A percentile compares a stretch with the other conserved stretches of the same genome.
Evolutionary conservation across 176 grass and related monocot genomes (phyloP).

Genomic region (Rhipidocladum racemiflorum): DNA sequence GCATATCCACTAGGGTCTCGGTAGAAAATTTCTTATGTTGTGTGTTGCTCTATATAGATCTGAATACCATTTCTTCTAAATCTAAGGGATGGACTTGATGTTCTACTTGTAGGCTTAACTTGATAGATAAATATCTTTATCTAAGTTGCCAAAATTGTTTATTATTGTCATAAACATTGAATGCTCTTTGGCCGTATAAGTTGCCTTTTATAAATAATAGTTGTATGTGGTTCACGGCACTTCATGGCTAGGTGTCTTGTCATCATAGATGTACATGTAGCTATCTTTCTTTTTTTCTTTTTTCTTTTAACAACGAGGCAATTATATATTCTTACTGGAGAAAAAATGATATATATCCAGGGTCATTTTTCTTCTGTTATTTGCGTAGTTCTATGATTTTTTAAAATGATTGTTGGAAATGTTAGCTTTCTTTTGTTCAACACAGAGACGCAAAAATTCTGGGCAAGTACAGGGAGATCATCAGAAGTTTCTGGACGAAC

Average conservation of each 20-base stretch:
- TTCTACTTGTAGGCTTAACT: not conserved
- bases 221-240: not conserved
- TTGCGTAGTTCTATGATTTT: not conserved
- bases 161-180: not conserved
- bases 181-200: not conserved
- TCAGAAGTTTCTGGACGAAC: constrained; percentile 54
- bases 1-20: too few species aligned
- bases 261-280: constrained; percentile 14
- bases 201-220: not conserved
- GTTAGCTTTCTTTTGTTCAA: constrained; percentile 32
- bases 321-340: not conserved
- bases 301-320: too few species aligned
- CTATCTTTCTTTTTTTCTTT: not conserved
- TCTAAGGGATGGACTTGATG: not conserved
- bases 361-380: not conserved
- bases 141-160: not conserved
- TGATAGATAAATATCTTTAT: not conserved
- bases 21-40: too few species aligned
- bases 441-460: constrained; percentile 50
- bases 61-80: constrained; percentile 5
- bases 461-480: constrained; percentile 39
- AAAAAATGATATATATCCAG: not conserved
- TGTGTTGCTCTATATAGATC: not conserved
- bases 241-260: constrained; percentile 17
- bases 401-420: not conserved